These are phyloP conservation scores for Rhodosporidiobolus odoratus DNA, from an alignment of 768 basidiomycete species.

Conservation along the genomic window DNA sequence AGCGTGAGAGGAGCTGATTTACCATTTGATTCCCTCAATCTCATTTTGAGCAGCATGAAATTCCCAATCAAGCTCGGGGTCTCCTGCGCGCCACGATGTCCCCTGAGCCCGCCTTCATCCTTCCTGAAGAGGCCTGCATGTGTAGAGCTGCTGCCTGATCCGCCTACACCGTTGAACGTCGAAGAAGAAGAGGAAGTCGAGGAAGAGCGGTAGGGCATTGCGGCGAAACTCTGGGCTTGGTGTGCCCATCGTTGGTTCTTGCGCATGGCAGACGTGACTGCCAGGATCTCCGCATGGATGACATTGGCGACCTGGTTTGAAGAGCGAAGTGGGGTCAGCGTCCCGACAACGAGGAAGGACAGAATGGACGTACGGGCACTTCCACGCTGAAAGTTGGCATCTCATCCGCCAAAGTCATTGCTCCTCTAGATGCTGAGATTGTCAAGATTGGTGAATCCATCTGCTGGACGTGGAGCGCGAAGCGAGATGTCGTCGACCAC, in stretches of 20 bases:
- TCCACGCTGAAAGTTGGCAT: constrained; percentile 17
- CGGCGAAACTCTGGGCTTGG: neutral
- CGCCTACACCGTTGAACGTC: constrained; percentile 3
- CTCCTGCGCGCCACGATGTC: neutral
- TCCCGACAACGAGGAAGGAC: neutral
- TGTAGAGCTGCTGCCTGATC: neutral
- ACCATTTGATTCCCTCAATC: constrained; percentile 59
- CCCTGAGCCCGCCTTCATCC: neutral
- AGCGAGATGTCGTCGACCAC: too few relatives aligned
- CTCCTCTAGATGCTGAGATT: too few relatives aligned
- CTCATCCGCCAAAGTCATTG: constrained; percentile 10
- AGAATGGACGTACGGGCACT: constrained; percentile 18
- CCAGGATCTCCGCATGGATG: constrained; percentile 79
- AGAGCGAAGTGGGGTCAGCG: neutral
- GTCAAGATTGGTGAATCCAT: too few relatives aligned
- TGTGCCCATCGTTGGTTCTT: constrained; percentile 92
- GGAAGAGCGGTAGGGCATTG: neutral
- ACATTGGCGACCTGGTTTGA: constrained; percentile 46
- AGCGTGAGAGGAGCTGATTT: constrained; percentile 52
- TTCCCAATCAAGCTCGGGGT: constrained; percentile 62
- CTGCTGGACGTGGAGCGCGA: too few relatives aligned
- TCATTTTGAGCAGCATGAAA: constrained; percentile 77
- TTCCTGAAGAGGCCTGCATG: neutral
- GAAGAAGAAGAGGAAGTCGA: constrained; percentile 37
- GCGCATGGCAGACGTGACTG: constrained; percentile 90